Evolutionary conservation across 2,329 filamentous ascomycete species (phyloP).

Genomic region (Pezicula rhizophila): DNA sequence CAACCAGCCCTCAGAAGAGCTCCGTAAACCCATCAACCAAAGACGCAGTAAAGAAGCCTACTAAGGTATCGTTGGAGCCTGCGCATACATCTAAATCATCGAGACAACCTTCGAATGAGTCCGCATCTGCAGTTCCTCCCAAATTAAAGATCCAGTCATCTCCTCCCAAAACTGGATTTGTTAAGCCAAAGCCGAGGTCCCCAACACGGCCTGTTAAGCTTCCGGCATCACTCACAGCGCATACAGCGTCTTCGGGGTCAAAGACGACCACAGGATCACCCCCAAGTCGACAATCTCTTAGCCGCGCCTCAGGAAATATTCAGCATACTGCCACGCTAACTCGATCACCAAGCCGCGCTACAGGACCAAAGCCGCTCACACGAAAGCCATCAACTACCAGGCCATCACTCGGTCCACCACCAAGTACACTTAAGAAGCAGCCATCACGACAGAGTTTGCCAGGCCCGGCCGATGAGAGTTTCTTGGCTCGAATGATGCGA

Average conservation of each 20-base stretch:
- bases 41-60: slow-evolving; percentile 17
- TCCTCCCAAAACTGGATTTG: slow-evolving; percentile 32
- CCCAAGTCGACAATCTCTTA: slow-evolving; percentile 34
- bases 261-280: slow-evolving; percentile 42
- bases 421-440: slow-evolving; percentile 37
- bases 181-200: slow-evolving; percentile 59
- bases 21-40: slow-evolving; percentile 23
- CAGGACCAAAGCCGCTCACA: slow-evolving; percentile 11
- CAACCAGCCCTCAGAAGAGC: slow-evolving; percentile 27
- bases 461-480: slow-evolving; percentile 60
- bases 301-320: slow-evolving; percentile 31
- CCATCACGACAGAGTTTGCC: slow-evolving; percentile 42
- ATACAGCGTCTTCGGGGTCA: slow-evolving; percentile 63
- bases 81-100: slow-evolving; percentile 14
- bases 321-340: slow-evolving; percentile 30
- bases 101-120: slow-evolving; percentile 15
- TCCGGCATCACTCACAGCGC: slow-evolving; percentile 61
- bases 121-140: slow-evolving; percentile 12
- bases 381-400: slow-evolving; percentile 22
- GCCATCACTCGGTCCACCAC: slow-evolving; percentile 46
- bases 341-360: slow-evolving; percentile 24
- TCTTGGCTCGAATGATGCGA: slow-evolving; percentile 77
- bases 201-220: slow-evolving; percentile 63
- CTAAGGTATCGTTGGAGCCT: slow-evolving; percentile 11
- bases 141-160: slow-evolving; percentile 22